phyloP scores from a whole-genome alignment of 164 flowering plant genomes.

The Magnolia kwangsiensis region DNA sequence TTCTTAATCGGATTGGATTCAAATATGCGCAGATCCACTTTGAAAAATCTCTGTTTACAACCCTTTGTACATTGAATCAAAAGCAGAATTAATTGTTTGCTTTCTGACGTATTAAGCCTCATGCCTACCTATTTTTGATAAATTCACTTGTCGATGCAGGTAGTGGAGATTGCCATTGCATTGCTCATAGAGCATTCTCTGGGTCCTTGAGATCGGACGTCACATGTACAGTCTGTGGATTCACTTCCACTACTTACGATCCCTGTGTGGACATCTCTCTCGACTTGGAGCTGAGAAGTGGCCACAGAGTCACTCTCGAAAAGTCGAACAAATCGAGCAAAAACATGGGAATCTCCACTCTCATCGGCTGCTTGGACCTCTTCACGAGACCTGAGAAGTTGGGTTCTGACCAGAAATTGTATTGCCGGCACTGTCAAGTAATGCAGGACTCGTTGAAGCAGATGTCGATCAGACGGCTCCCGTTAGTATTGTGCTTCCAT shows the following conservation, averaged over 20 bases:
- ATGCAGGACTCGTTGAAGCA: slow-evolving; percentile 52
- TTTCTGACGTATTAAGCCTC: neutral
- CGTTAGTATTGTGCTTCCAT: slow-evolving; percentile 56
- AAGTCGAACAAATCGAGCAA: slow-evolving; percentile 25
- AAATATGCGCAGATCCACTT: too few relatives aligned
- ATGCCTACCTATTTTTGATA: neutral
- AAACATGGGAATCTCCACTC: slow-evolving; percentile 41
- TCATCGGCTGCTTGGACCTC: slow-evolving; percentile 59
- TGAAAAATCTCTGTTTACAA: too few relatives aligned
- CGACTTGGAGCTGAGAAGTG: slow-evolving; percentile 31
- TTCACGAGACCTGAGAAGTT: slow-evolving; percentile 69
- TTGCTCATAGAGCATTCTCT: slow-evolving; percentile 58
- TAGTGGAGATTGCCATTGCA: slow-evolving; percentile 53
- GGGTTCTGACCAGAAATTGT: slow-evolving; percentile 66
- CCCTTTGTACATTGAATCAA: neutral
- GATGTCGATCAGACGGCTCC: slow-evolving; percentile 60
- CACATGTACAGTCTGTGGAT: slow-evolving; percentile 61
- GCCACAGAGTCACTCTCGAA: slow-evolving; percentile 3
- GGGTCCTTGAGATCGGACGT: slow-evolving; percentile 68
- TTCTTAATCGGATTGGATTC: too few relatives aligned
- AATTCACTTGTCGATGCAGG: slow-evolving; percentile 25
- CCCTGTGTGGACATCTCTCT: slow-evolving; percentile 68
- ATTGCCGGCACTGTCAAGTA: slow-evolving; percentile 56
- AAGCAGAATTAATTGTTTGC: neutral
- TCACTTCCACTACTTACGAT: slow-evolving; percentile 61